Evolutionary conservation across 1,139 yeast genomes (phyloP).

Genomic region (Yamadazyma oceani): DNA sequence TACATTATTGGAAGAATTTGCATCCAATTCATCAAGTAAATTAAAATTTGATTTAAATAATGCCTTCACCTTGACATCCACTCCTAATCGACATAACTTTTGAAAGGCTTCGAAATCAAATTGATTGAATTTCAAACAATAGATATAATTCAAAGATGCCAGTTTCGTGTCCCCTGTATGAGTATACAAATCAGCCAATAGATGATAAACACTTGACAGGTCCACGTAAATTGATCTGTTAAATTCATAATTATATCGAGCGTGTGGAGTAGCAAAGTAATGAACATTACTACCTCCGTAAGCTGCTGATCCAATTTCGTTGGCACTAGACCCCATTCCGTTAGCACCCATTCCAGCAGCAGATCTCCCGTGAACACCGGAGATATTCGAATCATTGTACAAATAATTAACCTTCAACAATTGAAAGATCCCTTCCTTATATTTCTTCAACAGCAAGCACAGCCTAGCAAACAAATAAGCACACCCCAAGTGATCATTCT

Average conservation of each 20-base stretch:
- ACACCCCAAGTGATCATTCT: slow-evolving; percentile 62
- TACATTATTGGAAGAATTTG: not conserved
- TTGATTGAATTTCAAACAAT: slow-evolving; percentile 71
- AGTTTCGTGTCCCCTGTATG: slow-evolving; percentile 60
- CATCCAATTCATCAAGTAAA: slow-evolving; percentile 1
- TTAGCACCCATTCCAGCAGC: no score
- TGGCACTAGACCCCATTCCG: no score
- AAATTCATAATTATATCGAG: slow-evolving; percentile 34
- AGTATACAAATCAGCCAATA: slow-evolving; percentile 70
- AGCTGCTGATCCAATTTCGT: slow-evolving; percentile 4
- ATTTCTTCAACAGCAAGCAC: slow-evolving; percentile 56
- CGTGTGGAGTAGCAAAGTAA: slow-evolving; percentile 24
- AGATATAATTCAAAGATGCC: slow-evolving; percentile 66
- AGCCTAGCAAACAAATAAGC: slow-evolving; percentile 66
- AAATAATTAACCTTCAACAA: slow-evolving; percentile 37
- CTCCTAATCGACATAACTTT: slow-evolving; percentile 71
- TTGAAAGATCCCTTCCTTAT: slow-evolving; percentile 64
- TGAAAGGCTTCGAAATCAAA: slow-evolving; percentile 86
- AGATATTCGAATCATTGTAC: slow-evolving; percentile 43
- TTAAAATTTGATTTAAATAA: slow-evolving; percentile 36
- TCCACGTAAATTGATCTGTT: slow-evolving; percentile 55
- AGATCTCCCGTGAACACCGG: no score
- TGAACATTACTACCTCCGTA: slow-evolving; percentile 6
- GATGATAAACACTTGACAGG: slow-evolving; percentile 58
- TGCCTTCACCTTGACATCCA: slow-evolving; percentile 60